phyloP scores from a whole-genome alignment of 495 filamentous ascomycete genomes.

The Penicillium atrosanguineum region DNA sequence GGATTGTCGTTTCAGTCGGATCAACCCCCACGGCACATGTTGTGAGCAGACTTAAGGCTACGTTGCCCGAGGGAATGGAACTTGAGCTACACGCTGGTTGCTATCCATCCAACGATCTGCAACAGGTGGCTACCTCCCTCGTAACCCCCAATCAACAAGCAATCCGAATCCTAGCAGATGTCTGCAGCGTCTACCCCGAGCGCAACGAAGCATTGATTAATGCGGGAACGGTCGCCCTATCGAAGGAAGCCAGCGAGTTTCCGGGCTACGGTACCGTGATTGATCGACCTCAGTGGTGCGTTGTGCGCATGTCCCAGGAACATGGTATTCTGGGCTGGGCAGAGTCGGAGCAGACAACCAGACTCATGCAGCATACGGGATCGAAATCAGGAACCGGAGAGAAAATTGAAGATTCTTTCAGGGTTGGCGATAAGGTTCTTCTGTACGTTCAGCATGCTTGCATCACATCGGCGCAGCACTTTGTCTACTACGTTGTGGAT shows the following conservation, averaged over 20 bases:
- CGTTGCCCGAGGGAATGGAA: conserved; percentile 18
- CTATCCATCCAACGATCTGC: conserved; percentile 18
- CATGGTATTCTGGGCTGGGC: conserved; percentile 55
- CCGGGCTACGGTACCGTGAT: conserved; percentile 16
- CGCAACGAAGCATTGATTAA: conserved; percentile 31
- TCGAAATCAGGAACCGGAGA: conserved; percentile 4
- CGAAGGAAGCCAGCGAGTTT: conserved; percentile 24
- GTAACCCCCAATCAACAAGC: conserved; percentile 19
- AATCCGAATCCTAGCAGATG: conserved; percentile 21
- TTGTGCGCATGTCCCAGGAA: conserved; percentile 63
- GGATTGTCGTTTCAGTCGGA: conserved; percentile 32
- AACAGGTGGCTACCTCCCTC: conserved; percentile 24
- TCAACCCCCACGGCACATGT: conserved; percentile 39
- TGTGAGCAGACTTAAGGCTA: conserved; percentile 19
- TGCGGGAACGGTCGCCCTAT: conserved; percentile 20
- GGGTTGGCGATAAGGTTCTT: conserved; percentile 27
- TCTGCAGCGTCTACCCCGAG: conserved; percentile 25
- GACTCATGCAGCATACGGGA: background rate
- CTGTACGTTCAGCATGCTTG: conserved; percentile 32
- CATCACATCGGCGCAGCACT: conserved; percentile 27
- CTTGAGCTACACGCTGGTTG: conserved; percentile 33
- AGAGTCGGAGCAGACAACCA: conserved; percentile 5
- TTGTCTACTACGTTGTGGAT: conserved; percentile 29
- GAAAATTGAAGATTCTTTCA: conserved; percentile 19
- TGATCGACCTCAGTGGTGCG: conserved; percentile 52